Conservation (phyloP, 1,284 basidiomycete species). For the Marasmius tenuissimus region DNA sequence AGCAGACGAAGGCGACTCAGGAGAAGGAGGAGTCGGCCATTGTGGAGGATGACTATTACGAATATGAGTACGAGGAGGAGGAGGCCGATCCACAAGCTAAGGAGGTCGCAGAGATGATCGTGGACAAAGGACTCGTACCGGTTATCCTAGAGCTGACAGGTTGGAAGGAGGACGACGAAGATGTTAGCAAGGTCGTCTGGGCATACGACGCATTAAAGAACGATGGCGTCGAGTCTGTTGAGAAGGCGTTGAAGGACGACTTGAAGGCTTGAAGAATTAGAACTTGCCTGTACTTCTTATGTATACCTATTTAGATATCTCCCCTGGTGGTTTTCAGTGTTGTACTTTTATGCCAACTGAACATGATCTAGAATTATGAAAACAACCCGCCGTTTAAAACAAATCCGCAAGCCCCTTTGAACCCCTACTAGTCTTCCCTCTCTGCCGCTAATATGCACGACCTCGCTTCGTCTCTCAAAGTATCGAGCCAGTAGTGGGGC, state of each 20-base stretch:
- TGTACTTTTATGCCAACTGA: too few relatives aligned
- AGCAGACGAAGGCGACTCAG: background rate
- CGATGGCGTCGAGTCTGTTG: background rate
- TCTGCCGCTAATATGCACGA: too few relatives aligned
- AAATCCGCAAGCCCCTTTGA: too few relatives aligned
- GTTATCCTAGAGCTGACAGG: conserved; percentile 24
- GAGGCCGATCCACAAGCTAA: conserved; percentile 8
- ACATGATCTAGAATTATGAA: too few relatives aligned
- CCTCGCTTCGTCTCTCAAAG: too few relatives aligned
- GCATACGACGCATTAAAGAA: conserved; percentile 12
- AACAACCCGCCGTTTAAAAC: too few relatives aligned
- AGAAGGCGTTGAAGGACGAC: background rate
- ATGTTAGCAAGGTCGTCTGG: conserved; percentile 9
- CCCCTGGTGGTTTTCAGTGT: background rate
- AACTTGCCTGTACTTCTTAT: background rate
- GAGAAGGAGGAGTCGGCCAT: background rate
- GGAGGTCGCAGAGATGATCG: conserved; percentile 14
- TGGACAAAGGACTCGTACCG: conserved; percentile 24
- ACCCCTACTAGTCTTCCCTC: too few relatives aligned
- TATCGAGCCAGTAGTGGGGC: too few relatives aligned
- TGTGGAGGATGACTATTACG: background rate
- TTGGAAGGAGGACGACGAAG: conserved; percentile 22
- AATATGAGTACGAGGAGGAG: background rate
- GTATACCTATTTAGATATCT: background rate
- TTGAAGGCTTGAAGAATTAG: background rate